A percentile compares a stretch with the other conserved stretches of the same genome.
Conservation (phyloP, 768 basidiomycete species). For the Suillus spraguei region DNA sequence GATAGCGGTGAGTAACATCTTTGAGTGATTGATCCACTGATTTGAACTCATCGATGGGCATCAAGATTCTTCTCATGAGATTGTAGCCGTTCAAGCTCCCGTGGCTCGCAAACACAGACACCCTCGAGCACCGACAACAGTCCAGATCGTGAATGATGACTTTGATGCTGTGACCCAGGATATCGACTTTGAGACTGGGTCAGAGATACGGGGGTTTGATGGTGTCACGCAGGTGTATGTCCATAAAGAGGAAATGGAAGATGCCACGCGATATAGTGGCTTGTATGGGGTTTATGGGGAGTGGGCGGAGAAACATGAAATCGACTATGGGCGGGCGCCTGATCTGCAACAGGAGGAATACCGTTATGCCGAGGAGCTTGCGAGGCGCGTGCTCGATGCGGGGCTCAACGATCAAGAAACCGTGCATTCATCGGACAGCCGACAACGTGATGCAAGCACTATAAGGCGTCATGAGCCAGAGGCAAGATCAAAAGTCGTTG, state of each 20-base stretch:
- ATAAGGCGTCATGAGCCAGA: slow-evolving; percentile 13
- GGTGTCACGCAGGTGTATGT: slow-evolving; percentile 28
- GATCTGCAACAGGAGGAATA: slow-evolving; percentile 23
- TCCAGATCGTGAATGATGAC: slow-evolving; percentile 34
- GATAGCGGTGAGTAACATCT: neutral
- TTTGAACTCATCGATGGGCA: slow-evolving; percentile 17
- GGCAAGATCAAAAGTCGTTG: slow-evolving; percentile 19
- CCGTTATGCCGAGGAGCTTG: slow-evolving; percentile 30
- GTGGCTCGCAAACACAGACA: slow-evolving; percentile 19
- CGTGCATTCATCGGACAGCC: slow-evolving; percentile 6
- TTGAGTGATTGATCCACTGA: neutral
- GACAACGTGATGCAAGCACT: slow-evolving; percentile 22
- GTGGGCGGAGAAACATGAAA: slow-evolving; percentile 32
- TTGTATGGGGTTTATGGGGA: slow-evolving; percentile 37
- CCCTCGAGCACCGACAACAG: slow-evolving; percentile 33
- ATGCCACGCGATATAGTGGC: slow-evolving; percentile 24
- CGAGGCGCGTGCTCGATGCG: slow-evolving; percentile 39
- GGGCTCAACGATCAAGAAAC: slow-evolving; percentile 30
- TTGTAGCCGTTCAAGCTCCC: slow-evolving; percentile 24
- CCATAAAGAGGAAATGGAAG: slow-evolving; percentile 12
- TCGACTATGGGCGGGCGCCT: slow-evolving; percentile 26
- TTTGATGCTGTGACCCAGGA: slow-evolving; percentile 34
- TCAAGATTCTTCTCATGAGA: slow-evolving; percentile 36
- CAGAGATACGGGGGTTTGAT: slow-evolving; percentile 26
- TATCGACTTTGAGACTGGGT: slow-evolving; percentile 25